Percentiles rank a stretch among this genome's conserved stretches.
These are phyloP conservation scores for Yamadazyma atlantica DNA, from an alignment of 1,139 yeast genomes.

Conservation along the genomic window DNA sequence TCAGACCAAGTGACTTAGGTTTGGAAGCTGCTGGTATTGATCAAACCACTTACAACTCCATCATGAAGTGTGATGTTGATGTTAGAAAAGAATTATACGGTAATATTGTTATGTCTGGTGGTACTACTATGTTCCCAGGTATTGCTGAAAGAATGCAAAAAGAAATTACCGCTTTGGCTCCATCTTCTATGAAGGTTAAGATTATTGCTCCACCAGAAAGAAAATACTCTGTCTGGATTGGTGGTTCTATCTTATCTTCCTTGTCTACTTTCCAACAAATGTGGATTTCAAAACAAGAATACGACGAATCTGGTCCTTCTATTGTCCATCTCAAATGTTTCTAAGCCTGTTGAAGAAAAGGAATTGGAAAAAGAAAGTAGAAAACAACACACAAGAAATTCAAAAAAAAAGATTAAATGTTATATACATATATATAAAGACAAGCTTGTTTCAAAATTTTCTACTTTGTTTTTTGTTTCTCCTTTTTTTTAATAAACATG, in stretches of 20 bases:
- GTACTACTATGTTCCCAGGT: conserved; percentile 99
- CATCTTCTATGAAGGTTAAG: conserved; percentile 99
- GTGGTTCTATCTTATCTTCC: conserved; percentile 99
- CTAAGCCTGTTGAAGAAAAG: conserved; percentile 46
- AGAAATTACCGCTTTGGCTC: conserved; percentile 99
- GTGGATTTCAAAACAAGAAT: conserved; percentile 99
- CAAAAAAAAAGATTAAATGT: background rate
- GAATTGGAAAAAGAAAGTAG: background rate
- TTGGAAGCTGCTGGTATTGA: conserved; percentile 99
- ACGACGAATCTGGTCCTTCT: conserved; percentile 99
- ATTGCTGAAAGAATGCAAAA: conserved; percentile 99
- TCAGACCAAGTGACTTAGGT: conserved; percentile 98
- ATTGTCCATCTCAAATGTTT: conserved; percentile 99
- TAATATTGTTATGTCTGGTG: conserved; percentile 99
- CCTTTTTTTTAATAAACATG: background rate
- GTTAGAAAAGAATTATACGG: conserved; percentile 99
- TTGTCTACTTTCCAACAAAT: conserved; percentile 99
- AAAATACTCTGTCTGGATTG: conserved; percentile 99
- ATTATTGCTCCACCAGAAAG: conserved; percentile 99
- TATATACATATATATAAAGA: conserved; percentile 1
- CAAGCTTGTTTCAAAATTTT: background rate
- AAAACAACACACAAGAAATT: conserved; percentile 1
- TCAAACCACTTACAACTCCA: conserved; percentile 98
- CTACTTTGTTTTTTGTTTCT: background rate
- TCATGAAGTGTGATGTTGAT: conserved; percentile 98